A percentile compares a stretch with the other conserved stretches of the same genome.
These are phyloP conservation scores for Penicillium crystallinum DNA, from an alignment of 495 filamentous ascomycete genomes.

Conservation along the genomic window DNA sequence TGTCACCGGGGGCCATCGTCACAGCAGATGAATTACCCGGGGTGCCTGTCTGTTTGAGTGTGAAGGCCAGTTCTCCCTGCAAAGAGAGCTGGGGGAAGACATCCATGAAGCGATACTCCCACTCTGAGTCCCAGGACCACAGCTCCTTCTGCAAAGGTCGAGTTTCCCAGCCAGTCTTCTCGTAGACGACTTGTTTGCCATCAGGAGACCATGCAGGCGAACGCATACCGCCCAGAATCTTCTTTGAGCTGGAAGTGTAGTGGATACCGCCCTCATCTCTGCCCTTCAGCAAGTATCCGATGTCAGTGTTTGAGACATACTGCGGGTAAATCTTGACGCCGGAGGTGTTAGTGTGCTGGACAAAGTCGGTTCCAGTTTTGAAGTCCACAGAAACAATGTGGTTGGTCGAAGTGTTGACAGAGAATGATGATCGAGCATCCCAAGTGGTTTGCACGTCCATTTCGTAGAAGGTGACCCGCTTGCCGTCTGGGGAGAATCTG, in stretches of 20 bases:
- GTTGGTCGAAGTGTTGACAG: constrained; percentile 12
- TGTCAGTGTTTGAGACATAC: constrained; percentile 15
- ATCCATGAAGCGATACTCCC: constrained; percentile 35
- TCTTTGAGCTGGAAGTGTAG: constrained; percentile 11
- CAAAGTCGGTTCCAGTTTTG: constrained; percentile 14
- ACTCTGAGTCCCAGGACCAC: constrained; percentile 25
- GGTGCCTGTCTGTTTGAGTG: constrained; percentile 16
- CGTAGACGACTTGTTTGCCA: constrained; percentile 25
- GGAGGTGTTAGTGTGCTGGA: constrained; percentile 6
- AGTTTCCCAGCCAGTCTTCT: constrained; percentile 20
- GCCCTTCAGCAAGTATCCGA: constrained; percentile 25
- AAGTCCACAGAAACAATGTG: constrained; percentile 22
- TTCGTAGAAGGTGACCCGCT: constrained; percentile 25
- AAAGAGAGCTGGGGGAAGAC: constrained; percentile 25
- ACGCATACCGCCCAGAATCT: constrained; percentile 10
- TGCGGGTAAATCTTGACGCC: constrained; percentile 28
- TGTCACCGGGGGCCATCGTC: constrained; percentile 13
- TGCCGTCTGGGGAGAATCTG: constrained; percentile 25
- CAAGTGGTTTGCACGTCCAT: constrained; percentile 25
- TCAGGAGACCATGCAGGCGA: constrained; percentile 28
- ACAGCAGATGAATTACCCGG: constrained; percentile 27
- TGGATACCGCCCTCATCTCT: constrained; percentile 17
- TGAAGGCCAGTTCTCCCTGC: constrained; percentile 22
- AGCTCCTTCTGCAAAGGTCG: constrained; percentile 26
- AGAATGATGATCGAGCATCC: constrained; percentile 17